phyloP scores from a whole-genome alignment of 164 flowering plant species.

The Chimonanthus salicifolius region DNA sequence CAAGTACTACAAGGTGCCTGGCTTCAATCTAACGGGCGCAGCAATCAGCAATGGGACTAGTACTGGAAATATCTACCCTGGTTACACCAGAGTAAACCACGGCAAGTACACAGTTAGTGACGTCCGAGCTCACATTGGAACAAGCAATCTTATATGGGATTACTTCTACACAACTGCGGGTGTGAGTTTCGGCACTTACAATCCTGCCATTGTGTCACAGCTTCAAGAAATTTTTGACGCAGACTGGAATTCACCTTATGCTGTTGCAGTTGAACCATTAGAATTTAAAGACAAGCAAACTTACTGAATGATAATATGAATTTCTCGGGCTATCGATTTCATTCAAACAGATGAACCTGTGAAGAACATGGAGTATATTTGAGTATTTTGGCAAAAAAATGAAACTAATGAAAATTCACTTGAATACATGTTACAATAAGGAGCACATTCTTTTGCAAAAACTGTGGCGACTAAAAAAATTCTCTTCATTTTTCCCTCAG shows the following conservation, averaged over 20 bases:
- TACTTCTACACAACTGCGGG: slow-evolving; percentile 86
- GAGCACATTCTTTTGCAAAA: no score
- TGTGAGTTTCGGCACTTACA: slow-evolving; percentile 82
- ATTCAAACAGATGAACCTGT: neutral
- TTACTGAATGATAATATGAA: neutral
- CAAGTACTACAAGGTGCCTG: slow-evolving; percentile 79
- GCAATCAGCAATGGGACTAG: slow-evolving; percentile 37
- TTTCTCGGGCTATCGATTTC: neutral
- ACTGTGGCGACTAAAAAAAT: no score
- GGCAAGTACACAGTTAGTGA: slow-evolving; percentile 90
- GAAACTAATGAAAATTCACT: no score
- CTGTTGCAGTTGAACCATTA: slow-evolving; percentile 53
- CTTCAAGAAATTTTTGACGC: slow-evolving; percentile 84
- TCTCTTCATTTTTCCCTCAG: no score
- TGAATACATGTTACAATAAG: no score
- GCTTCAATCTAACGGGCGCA: slow-evolving; percentile 79
- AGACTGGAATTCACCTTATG: slow-evolving; percentile 92
- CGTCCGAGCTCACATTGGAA: slow-evolving; percentile 78
- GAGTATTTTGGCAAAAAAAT: no score
- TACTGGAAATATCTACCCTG: slow-evolving; percentile 78
- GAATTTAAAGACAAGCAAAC: slow-evolving; percentile 1
- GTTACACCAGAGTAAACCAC: slow-evolving; percentile 78
- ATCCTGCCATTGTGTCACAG: slow-evolving; percentile 67
- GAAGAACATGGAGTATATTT: neutral
- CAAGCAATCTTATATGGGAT: slow-evolving; percentile 97